Evolutionary conservation across 2,329 filamentous ascomycete genomes (phyloP).

Genomic region (Penicillium rolfsii): DNA sequence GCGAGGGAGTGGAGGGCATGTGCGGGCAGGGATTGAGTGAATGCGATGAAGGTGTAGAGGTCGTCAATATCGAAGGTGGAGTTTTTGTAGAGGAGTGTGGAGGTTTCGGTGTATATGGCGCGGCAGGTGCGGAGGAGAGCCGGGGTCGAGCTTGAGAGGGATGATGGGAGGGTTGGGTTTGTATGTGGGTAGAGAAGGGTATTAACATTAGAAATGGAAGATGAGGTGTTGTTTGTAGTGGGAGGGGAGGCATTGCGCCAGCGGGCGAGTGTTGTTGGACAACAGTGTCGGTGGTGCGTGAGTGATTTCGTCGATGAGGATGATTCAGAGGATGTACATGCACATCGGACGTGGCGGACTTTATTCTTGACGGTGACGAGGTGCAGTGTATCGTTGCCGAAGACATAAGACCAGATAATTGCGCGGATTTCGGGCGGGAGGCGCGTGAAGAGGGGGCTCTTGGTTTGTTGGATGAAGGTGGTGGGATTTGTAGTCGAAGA

Average conservation of each 20-base stretch:
- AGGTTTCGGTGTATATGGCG: constrained; percentile 41
- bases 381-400: constrained; percentile 40
- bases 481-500: background rate
- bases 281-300: constrained; percentile 39
- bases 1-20: constrained; percentile 25
- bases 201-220: background rate
- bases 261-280: constrained; percentile 37
- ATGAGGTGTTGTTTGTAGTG: background rate
- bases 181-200: constrained; percentile 43
- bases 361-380: constrained; percentile 42
- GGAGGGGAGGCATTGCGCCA: constrained; percentile 31
- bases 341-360: constrained; percentile 42
- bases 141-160: constrained; percentile 22
- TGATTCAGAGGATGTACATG: constrained; percentile 27
- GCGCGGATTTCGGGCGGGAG: constrained; percentile 44
- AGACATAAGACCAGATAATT: constrained; percentile 45
- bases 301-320: constrained; percentile 18
- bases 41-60: constrained; percentile 42
- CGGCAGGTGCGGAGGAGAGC: constrained; percentile 40
- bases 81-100: constrained; percentile 34
- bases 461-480: constrained; percentile 23
- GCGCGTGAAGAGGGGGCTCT: constrained; percentile 29
- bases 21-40: constrained; percentile 30
- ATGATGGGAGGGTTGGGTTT: constrained; percentile 33
- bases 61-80: constrained; percentile 42